Percentiles rank a stretch among this genome's conserved stretches.
These are phyloP conservation scores for Schizochytrium sp. DNA, from an alignment of 108 stramenopile genomes.

Conservation along the genomic window DNA sequence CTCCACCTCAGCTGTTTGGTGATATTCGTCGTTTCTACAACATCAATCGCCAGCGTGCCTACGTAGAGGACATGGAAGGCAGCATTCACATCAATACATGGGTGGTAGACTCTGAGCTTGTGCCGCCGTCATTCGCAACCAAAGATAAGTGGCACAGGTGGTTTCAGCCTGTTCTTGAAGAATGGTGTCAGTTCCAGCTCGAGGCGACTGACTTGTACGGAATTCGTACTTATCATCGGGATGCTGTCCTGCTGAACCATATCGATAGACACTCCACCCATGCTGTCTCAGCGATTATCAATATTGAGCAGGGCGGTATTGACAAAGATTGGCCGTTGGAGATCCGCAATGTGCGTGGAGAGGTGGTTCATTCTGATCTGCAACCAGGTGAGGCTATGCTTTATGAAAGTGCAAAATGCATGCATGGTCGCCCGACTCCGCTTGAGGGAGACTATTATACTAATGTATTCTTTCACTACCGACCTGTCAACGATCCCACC, in stretches of 20 bases:
- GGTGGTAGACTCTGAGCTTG: slow-evolving; percentile 82
- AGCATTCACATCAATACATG: slow-evolving; percentile 90
- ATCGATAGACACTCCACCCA: slow-evolving; percentile 89
- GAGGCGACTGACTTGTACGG: slow-evolving; percentile 92
- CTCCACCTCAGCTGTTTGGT: slow-evolving; percentile 65
- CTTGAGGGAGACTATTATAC: slow-evolving; percentile 80
- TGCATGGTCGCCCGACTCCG: slow-evolving; percentile 85
- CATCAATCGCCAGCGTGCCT: slow-evolving; percentile 80
- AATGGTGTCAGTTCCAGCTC: slow-evolving; percentile 80
- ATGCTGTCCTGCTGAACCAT: slow-evolving; percentile 86
- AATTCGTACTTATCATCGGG: slow-evolving; percentile 86
- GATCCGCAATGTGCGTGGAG: slow-evolving; percentile 80
- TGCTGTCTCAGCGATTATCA: slow-evolving; percentile 88
- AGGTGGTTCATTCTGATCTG: slow-evolving; percentile 82
- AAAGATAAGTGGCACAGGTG: slow-evolving; percentile 81
- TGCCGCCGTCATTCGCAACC: slow-evolving; percentile 81
- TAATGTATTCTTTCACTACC: slow-evolving; percentile 91
- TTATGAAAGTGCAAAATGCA: slow-evolving; percentile 87
- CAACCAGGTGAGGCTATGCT: slow-evolving; percentile 84
- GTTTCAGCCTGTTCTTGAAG: slow-evolving; percentile 80
- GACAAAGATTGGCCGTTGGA: slow-evolving; percentile 85
- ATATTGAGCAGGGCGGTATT: slow-evolving; percentile 86
- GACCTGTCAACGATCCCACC: slow-evolving; percentile 69
- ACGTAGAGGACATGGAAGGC: slow-evolving; percentile 82
- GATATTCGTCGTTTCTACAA: slow-evolving; percentile 85